Conservation (phyloP, 139 green algal genomes). For the Chlorokybus atmophyticus region DNA sequence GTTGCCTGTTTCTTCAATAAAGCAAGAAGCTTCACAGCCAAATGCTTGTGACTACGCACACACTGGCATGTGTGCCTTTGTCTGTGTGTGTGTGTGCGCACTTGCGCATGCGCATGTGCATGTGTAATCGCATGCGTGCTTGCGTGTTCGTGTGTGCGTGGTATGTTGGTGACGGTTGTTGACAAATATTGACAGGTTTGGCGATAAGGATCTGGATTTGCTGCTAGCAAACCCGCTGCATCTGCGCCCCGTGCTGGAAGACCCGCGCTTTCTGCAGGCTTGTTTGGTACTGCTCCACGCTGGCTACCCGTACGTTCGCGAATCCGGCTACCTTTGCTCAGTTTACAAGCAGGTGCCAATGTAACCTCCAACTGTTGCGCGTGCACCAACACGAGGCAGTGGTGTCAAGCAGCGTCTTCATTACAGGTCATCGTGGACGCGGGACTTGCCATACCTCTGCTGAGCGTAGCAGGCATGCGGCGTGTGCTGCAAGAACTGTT, state of each 20-base stretch:
- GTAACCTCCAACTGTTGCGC: too few relatives aligned
- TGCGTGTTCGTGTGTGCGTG: background rate
- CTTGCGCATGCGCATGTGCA: background rate
- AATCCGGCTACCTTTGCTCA: constrained; percentile 8
- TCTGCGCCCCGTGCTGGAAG: background rate
- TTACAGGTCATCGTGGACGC: background rate
- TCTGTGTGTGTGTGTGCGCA: background rate
- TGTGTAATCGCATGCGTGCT: background rate
- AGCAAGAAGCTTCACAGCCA: too few relatives aligned
- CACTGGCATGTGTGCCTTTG: too few relatives aligned
- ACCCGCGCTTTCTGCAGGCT: background rate
- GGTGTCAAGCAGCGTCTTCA: too few relatives aligned
- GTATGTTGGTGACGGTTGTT: background rate
- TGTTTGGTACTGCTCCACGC: constrained; percentile 8
- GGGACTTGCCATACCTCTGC: background rate
- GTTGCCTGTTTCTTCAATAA: background rate
- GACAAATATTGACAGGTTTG: constrained; percentile 7
- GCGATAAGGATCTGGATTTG: constrained; percentile 19
- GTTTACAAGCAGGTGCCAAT: constrained; percentile 15
- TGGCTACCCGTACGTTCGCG: constrained; percentile 7
- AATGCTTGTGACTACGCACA: too few relatives aligned
- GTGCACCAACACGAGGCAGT: too few relatives aligned
- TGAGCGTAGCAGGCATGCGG: background rate
- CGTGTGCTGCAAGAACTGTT: background rate
- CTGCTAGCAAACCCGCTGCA: constrained; percentile 5